Conservation (phyloP, 1,284 basidiomycete genomes). For the Bjerkandera adusta region DNA sequence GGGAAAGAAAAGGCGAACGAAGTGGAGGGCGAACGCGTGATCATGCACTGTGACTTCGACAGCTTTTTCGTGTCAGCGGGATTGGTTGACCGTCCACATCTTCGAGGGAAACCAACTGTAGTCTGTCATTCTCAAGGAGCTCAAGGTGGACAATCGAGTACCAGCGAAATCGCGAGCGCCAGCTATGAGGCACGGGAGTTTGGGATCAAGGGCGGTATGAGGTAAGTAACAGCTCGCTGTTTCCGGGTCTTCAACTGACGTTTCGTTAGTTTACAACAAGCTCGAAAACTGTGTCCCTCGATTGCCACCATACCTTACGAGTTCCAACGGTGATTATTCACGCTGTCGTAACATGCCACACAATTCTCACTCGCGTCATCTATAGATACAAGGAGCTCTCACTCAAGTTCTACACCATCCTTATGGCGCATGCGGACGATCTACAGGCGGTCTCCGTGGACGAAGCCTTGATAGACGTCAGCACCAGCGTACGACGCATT, state of each 20-base stretch:
- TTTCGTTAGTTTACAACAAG: conserved; percentile 72
- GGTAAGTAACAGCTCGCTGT: conserved; percentile 39
- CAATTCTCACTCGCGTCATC: background rate
- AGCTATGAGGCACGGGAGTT: conserved; percentile 91
- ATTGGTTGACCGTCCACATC: conserved; percentile 70
- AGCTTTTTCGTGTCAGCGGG: conserved; percentile 97
- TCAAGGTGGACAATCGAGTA: conserved; percentile 70
- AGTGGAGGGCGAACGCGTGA: conserved; percentile 54
- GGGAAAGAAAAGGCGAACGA: conserved; percentile 40
- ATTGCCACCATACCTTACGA: conserved; percentile 89
- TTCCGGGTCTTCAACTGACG: background rate
- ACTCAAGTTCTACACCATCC: conserved; percentile 87
- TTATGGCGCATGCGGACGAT: conserved; percentile 88
- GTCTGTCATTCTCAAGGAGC: conserved; percentile 91
- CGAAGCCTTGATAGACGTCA: conserved; percentile 92
- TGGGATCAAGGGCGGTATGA: conserved; percentile 95
- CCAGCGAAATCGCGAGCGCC: conserved; percentile 92
- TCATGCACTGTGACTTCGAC: conserved; percentile 97
- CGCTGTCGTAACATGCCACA: background rate
- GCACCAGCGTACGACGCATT: conserved; percentile 57
- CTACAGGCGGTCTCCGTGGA: conserved; percentile 96
- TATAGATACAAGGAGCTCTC: conserved; percentile 81
- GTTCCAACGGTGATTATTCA: conserved; percentile 61
- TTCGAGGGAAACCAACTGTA: conserved; percentile 85
- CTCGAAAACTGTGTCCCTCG: conserved; percentile 72